These are phyloP conservation scores for Mycena capillaripes DNA, from an alignment of 768 basidiomycete genomes.

Conservation along the genomic window DNA sequence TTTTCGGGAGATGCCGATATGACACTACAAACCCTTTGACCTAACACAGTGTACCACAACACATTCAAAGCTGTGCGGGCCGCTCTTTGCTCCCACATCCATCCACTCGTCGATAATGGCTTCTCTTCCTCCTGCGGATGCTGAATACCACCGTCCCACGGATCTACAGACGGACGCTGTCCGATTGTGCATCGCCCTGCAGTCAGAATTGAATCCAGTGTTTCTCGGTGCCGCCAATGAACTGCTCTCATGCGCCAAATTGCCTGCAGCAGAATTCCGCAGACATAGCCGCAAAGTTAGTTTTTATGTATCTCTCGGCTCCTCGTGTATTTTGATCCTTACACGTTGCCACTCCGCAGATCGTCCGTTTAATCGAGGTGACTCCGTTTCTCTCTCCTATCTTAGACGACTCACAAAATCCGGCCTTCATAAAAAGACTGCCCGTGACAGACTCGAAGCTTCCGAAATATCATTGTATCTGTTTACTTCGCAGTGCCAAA, in stretches of 20 bases:
- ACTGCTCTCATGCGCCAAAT: constrained; percentile 24
- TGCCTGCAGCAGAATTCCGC: constrained; percentile 24
- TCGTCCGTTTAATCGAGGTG: constrained; percentile 36
- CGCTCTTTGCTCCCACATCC: constrained; percentile 26
- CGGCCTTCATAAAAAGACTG: constrained; percentile 13
- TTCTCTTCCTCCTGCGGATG: neutral
- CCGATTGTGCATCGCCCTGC: constrained; percentile 33
- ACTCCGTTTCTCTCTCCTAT: neutral
- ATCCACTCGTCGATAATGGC: constrained; percentile 16
- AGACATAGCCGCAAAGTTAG: constrained; percentile 32
- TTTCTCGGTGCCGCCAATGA: constrained; percentile 26
- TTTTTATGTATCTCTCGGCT: constrained; percentile 11
- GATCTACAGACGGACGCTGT: constrained; percentile 23
- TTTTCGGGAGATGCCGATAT: constrained; percentile 19
- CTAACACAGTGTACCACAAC: constrained; percentile 25
- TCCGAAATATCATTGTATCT: constrained; percentile 29
- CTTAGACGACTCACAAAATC: constrained; percentile 1
- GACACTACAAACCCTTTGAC: constrained; percentile 20
- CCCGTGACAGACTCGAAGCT: constrained; percentile 31
- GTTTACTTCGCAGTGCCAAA: constrained; percentile 25
- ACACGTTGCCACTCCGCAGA: constrained; percentile 21
- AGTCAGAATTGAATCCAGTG: constrained; percentile 17
- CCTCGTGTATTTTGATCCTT: constrained; percentile 3
- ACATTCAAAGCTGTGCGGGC: constrained; percentile 24
- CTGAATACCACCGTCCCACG: neutral